phyloP scores from a whole-genome alignment of 495 filamentous ascomycete genomes.

The Delitschia confertaspora region DNA sequence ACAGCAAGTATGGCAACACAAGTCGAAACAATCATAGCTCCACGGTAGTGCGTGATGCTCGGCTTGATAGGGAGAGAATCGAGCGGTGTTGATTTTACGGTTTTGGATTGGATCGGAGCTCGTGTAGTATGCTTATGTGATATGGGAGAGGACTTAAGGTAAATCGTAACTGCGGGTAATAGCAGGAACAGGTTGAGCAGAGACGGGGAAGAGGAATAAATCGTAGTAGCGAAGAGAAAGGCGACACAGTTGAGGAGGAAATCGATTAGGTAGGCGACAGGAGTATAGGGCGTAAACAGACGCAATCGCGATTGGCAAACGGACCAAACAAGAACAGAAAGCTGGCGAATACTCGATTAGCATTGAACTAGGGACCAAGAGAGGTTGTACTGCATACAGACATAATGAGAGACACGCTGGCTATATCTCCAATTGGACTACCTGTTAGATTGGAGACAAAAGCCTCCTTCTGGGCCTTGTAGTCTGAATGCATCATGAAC shows the following conservation, averaged over 20 bases:
- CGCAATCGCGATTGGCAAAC: slow-evolving; percentile 76
- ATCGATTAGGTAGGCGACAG: slow-evolving; percentile 61
- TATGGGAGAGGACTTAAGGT: slow-evolving; percentile 29
- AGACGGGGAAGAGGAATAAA: slow-evolving; percentile 69
- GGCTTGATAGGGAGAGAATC: slow-evolving; percentile 69
- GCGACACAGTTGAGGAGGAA: slow-evolving; percentile 78
- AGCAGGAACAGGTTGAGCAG: slow-evolving; percentile 70
- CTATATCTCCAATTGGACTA: slow-evolving; percentile 75
- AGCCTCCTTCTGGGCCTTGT: slow-evolving; percentile 87
- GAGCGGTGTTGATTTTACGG: slow-evolving; percentile 4
- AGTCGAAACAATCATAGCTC: slow-evolving; percentile 85
- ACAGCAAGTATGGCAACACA: slow-evolving; percentile 93
- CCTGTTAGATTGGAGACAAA: slow-evolving; percentile 92
- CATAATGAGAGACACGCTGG: slow-evolving; percentile 70
- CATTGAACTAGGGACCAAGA: too few relatives aligned
- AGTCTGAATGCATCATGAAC: slow-evolving; percentile 37
- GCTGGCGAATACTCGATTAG: too few relatives aligned
- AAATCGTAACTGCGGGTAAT: slow-evolving; percentile 56
- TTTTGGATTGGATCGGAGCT: slow-evolving; percentile 36
- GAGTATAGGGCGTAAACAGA: slow-evolving; percentile 69
- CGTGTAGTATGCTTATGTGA: slow-evolving; percentile 41
- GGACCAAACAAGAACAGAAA: slow-evolving; percentile 78
- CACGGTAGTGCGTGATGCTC: slow-evolving; percentile 85
- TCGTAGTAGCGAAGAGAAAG: slow-evolving; percentile 73
- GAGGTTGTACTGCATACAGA: slow-evolving; percentile 53